A percentile compares a stretch with the other conserved stretches of the same genome.
Evolutionary conservation across 176 grass and related monocot genomes (phyloP).

Genomic region (Saccharum spontaneum): DNA sequence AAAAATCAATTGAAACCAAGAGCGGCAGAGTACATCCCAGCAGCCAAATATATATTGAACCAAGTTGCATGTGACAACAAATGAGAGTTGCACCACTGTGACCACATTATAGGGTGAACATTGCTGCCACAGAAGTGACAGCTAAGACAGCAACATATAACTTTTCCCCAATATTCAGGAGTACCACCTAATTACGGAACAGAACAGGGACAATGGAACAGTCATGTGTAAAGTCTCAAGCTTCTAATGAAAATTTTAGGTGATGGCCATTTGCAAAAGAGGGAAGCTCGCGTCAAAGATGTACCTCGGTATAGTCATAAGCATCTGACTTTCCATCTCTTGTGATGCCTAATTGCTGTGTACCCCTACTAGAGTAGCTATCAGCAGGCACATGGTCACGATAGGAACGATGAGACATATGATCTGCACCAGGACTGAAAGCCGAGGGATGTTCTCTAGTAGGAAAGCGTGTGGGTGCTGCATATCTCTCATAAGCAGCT

Average conservation of each 20-base stretch:
- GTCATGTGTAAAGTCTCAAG: conserved; percentile 24
- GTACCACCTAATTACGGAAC: conserved; percentile 9
- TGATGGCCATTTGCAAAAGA: conserved; percentile 28
- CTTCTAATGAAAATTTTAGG: conserved; percentile 14
- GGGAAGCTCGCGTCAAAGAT: conserved; percentile 35
- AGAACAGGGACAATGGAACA: conserved; percentile 19
- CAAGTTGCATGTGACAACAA: conserved; percentile 10
- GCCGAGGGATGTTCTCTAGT: conserved; percentile 43
- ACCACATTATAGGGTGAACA: conserved; percentile 19
- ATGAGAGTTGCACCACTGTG: background rate
- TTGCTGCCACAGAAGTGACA: conserved; percentile 24
- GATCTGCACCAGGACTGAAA: conserved; percentile 42
- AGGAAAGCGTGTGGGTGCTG: conserved; percentile 40
- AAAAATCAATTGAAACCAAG: conserved; percentile 10
- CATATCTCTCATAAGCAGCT: conserved; percentile 45
- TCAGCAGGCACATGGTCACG: conserved; percentile 48
- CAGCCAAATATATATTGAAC: background rate
- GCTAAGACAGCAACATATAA: background rate
- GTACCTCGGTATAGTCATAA: conserved; percentile 71
- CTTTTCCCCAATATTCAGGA: conserved; percentile 1
- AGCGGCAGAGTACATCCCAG: conserved; percentile 14
- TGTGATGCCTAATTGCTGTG: conserved; percentile 49
- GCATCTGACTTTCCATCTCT: conserved; percentile 58
- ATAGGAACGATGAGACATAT: conserved; percentile 40
- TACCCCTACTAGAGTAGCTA: conserved; percentile 47